Conservation (phyloP, 2,329 filamentous ascomycete genomes). For the Magnaporthiopsis poae region DNA sequence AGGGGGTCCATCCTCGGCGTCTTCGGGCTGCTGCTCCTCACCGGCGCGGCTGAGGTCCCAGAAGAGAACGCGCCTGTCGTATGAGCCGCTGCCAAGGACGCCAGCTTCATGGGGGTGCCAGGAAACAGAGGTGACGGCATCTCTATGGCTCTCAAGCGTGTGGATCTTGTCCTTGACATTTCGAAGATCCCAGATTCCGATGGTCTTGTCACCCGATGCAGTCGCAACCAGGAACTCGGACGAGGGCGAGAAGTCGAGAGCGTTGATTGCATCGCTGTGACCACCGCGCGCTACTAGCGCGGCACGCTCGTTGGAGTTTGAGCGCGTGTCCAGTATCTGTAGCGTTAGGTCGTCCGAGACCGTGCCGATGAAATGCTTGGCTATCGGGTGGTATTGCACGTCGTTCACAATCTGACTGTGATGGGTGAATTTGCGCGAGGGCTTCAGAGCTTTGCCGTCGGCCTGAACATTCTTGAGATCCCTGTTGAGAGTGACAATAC, state of each 20-base stretch:
- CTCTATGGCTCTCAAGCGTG: slow-evolving; percentile 76
- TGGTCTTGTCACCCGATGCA: slow-evolving; percentile 87
- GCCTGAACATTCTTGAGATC: slow-evolving; percentile 69
- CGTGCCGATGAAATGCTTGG: slow-evolving; percentile 75
- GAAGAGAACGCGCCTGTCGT: slow-evolving; percentile 87
- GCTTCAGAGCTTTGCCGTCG: slow-evolving; percentile 59
- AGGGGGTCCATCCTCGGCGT: slow-evolving; percentile 86
- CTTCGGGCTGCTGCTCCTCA: slow-evolving; percentile 88
- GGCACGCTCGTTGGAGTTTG: slow-evolving; percentile 53
- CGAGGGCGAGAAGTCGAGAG: slow-evolving; percentile 85
- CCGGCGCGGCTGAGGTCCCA: slow-evolving; percentile 91
- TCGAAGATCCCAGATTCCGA: slow-evolving; percentile 89
- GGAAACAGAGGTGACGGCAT: slow-evolving; percentile 80
- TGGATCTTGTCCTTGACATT: slow-evolving; percentile 86
- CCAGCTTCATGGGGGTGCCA: slow-evolving; percentile 90
- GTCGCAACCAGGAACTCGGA: slow-evolving; percentile 87
- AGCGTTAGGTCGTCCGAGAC: slow-evolving; percentile 92
- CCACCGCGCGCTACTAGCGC: slow-evolving; percentile 61
- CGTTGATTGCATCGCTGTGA: slow-evolving; percentile 88
- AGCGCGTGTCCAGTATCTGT: slow-evolving; percentile 81
- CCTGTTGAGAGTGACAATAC: slow-evolving; percentile 33
- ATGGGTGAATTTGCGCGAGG: slow-evolving; percentile 69
- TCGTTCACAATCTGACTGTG: slow-evolving; percentile 92
- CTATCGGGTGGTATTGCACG: slow-evolving; percentile 85
- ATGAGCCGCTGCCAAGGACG: slow-evolving; percentile 81